Conservation (phyloP, 164 flowering plant species). For the Chimonanthus salicifolius region DNA sequence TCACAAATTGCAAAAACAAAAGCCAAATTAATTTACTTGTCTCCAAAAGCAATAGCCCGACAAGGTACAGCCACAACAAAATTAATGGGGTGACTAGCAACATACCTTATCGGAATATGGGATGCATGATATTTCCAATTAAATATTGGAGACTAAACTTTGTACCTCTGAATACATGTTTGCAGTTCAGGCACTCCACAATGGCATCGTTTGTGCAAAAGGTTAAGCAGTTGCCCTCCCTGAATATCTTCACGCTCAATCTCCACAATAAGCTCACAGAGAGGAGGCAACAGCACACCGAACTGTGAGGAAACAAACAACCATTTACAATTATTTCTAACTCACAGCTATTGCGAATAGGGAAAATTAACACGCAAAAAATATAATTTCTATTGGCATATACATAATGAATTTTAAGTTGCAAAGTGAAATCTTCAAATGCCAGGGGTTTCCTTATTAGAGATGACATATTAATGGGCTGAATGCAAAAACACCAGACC, state of each 20-base stretch:
- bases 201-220: constrained; percentile 83
- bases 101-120: background rate
- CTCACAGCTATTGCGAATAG: too few species aligned
- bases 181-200: constrained; percentile 99
- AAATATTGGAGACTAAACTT: background rate
- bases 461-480: too few species aligned
- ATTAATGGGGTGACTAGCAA: background rate
- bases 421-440: background rate
- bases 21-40: too few species aligned
- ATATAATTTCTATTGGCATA: too few species aligned
- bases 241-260: constrained; percentile 84
- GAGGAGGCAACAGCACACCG: constrained; percentile 84
- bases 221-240: constrained; percentile 90
- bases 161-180: constrained; percentile 85
- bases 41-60: too few species aligned
- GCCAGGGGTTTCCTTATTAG: too few species aligned
- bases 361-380: too few species aligned
- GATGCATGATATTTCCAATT: background rate
- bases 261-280: constrained; percentile 80
- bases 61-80: too few species aligned
- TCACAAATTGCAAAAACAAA: too few species aligned
- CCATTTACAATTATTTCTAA: background rate
- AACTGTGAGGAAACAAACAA: constrained; percentile 37
- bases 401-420: background rate
- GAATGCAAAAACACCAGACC: background rate